Conservation (phyloP, 345 rosid genomes). For the Hibiscus tridactylites region DNA sequence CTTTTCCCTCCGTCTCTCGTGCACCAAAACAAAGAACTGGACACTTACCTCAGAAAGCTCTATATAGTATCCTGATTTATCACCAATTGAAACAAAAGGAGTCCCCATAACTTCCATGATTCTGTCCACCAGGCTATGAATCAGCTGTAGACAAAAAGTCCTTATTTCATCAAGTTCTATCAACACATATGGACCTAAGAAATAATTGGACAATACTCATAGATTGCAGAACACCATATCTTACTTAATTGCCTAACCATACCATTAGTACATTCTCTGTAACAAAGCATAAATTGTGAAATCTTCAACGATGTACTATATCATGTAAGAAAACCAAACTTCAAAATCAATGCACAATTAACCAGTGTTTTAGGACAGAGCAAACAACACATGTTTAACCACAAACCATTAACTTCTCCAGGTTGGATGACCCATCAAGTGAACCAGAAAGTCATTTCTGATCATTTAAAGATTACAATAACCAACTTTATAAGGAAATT, state of each 20-base stretch:
- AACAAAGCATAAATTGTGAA: not conserved
- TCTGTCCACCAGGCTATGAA: conserved; percentile 85
- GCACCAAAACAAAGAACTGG: not conserved
- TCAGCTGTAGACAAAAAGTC: conserved; percentile 41
- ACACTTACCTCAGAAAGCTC: conserved; percentile 54
- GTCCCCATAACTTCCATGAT: conserved; percentile 80
- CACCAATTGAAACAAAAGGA: conserved; percentile 48
- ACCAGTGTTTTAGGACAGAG: not conserved
- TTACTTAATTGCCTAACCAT: not conserved
- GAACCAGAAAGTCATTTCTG: not conserved
- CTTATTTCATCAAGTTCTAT: not conserved
- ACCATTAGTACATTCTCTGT: not conserved
- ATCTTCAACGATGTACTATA: not conserved
- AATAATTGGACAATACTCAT: not conserved
- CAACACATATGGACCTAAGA: not conserved
- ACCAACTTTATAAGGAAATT: not conserved
- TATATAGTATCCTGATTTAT: conserved; percentile 54
- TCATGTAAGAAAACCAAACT: not conserved
- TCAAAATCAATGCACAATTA: not conserved
- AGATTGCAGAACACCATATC: not conserved
- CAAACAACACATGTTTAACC: not conserved
- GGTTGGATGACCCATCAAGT: not conserved
- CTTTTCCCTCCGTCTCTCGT: not conserved
- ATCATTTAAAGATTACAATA: not conserved
- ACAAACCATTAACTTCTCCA: not conserved